These are phyloP conservation scores for Kandelia obovata DNA, from an alignment of 345 rosid species.

Conservation along the genomic window DNA sequence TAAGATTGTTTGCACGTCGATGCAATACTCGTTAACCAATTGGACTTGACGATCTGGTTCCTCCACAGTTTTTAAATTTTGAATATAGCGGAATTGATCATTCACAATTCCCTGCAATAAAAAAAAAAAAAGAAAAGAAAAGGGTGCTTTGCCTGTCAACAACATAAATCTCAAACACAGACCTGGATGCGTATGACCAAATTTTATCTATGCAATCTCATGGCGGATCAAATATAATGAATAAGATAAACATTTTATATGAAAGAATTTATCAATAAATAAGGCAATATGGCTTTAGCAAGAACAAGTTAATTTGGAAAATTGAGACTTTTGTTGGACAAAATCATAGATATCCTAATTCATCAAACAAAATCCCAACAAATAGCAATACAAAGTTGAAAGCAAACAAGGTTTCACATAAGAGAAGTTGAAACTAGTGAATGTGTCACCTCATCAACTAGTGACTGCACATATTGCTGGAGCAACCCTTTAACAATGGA, in stretches of 20 bases:
- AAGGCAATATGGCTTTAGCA: no score
- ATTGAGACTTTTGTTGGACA: no score
- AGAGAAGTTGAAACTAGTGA: conserved; percentile 1
- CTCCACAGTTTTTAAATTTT: conserved; percentile 30
- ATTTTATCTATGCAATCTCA: neutral
- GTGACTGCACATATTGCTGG: conserved; percentile 39
- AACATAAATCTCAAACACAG: neutral
- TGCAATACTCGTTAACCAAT: conserved; percentile 38
- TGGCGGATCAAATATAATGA: neutral
- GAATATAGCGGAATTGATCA: conserved; percentile 32
- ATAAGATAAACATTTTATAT: no score
- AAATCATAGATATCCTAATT: no score
- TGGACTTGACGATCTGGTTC: conserved; percentile 34
- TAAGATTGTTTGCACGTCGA: conserved; percentile 33
- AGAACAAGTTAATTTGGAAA: no score
- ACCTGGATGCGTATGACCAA: neutral
- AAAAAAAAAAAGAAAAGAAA: neutral
- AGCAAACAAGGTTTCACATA: neutral
- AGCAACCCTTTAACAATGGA: conserved; percentile 40
- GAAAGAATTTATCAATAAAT: no score
- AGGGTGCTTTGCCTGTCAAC: neutral
- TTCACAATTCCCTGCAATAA: conserved; percentile 40
- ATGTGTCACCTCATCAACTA: conserved; percentile 42
- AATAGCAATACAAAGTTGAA: neutral
- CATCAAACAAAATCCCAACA: no score